Base-by-base conservation (phyloP, 495 filamentous ascomycete species). In the Cenococcum geophilum region DNA sequence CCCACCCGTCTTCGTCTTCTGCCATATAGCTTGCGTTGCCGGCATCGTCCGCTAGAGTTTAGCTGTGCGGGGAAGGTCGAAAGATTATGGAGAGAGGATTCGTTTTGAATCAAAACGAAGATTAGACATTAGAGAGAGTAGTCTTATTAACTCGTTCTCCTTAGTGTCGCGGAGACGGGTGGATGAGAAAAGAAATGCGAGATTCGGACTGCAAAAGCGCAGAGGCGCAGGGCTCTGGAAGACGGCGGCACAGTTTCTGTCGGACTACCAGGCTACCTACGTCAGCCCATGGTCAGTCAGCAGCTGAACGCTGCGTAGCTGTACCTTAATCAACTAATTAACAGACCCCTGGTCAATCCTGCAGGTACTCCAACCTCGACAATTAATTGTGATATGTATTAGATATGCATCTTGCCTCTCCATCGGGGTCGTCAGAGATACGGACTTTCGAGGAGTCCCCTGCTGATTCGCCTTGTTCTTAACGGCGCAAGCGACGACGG, bases 1-100 rank as follows among this genome's bases (percentile, higher is more conserved):
- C 16, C 70, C 57, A 48, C 69, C 69, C 0, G 68, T 70, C 68
- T 77, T 77, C 37, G 78, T 77, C 64, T 71, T 69, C 27, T 67
- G 47, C 75, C 72, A 77, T 12, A 72, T 16, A 12, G 61, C 59
- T 50, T 47, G 50, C 14, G 58, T 66, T 21, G 62, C 50, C 56
- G 55, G 43, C 63, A 63, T 65, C 58, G 25, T 42, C 18, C 3
- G 40, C 2, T 18, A 45, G 40, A 45, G 40, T 45, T 45, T 18
- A 45, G 3, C 18, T 45, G 4, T 10, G 12, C 14, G 14, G 40
- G 40, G 40, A 45, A 45, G 14, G 18, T 10, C 40, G 40, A 45
- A 16, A 10, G 11, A 45, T 18, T 18, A 45, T 16, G 3, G 18
- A 45, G 36, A 40, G 6, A 45, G 12, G 4, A 14, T 14, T 45